These are phyloP conservation scores for Purpureocillium lavendulum DNA, from an alignment of 2,329 filamentous ascomycete genomes.

Conservation along the genomic window DNA sequence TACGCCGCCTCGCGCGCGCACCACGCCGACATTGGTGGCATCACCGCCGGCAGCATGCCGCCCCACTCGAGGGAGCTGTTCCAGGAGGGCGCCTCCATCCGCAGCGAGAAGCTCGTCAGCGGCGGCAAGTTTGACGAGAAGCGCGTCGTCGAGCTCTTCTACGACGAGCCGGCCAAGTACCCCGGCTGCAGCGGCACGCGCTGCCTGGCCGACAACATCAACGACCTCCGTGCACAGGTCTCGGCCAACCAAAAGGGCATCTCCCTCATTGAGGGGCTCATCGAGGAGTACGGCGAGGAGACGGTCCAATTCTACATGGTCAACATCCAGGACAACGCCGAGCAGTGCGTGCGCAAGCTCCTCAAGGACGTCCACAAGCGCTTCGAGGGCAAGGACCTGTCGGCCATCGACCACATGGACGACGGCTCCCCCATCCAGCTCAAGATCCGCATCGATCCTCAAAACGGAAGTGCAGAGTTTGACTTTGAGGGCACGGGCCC, in stretches of 20 bases:
- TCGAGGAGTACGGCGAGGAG: constrained; percentile 63
- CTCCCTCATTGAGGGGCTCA: constrained; percentile 60
- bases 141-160: constrained; percentile 62
- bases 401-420: constrained; percentile 60
- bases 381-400: constrained; percentile 12
- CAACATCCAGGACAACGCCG: constrained; percentile 32
- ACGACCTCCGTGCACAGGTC: constrained; percentile 79
- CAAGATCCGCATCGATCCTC: constrained; percentile 63
- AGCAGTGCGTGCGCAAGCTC: constrained; percentile 56
- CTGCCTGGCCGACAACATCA: constrained; percentile 74
- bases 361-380: constrained; percentile 9
- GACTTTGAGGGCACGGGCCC: constrained; percentile 24
- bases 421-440: constrained; percentile 73
- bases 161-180: constrained; percentile 64
- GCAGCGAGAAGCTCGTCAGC: constrained; percentile 63
- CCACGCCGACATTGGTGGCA: constrained; percentile 56
- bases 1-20: constrained; percentile 55
- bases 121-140: constrained; percentile 73
- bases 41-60: constrained; percentile 76
- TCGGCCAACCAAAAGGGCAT: constrained; percentile 84
- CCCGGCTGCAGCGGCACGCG: constrained; percentile 72
- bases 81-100: constrained; percentile 58
- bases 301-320: constrained; percentile 56
- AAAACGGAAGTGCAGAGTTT: constrained; percentile 64
- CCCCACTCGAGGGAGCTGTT: constrained; percentile 59